Evolutionary conservation across 192 early-diverging fungal species (phyloP).

Genomic region (Coemansia sp.): DNA sequence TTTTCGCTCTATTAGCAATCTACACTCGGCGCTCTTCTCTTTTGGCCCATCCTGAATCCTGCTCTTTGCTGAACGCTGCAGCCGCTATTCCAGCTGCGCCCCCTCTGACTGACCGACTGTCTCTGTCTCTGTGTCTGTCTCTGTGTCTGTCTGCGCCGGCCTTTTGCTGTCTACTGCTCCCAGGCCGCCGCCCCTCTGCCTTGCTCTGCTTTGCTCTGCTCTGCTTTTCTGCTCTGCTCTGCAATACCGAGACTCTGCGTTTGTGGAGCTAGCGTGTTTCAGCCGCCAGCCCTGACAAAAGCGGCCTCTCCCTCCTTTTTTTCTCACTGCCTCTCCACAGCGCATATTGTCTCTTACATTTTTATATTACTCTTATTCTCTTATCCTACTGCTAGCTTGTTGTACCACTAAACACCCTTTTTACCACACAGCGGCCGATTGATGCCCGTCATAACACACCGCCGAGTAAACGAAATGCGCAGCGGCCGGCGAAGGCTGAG

Average conservation of each 20-base stretch:
- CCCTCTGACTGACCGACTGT: neutral
- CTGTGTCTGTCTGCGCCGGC: too few relatives aligned
- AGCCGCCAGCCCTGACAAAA: neutral
- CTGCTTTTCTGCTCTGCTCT: too few relatives aligned
- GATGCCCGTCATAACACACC: slow-evolving; percentile 54
- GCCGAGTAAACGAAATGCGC: slow-evolving; percentile 50
- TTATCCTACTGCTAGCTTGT: neutral
- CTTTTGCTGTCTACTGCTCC: too few relatives aligned
- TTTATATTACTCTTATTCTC: neutral
- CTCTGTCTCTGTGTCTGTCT: too few relatives aligned
- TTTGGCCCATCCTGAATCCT: neutral
- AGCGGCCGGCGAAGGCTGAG: slow-evolving; percentile 50
- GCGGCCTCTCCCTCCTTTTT: slow-evolving; percentile 1
- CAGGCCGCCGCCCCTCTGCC: too few relatives aligned
- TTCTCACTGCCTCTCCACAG: neutral
- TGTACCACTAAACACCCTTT: neutral
- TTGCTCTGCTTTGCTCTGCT: too few relatives aligned
- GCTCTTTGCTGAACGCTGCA: neutral
- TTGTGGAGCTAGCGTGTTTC: neutral
- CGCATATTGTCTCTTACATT: too few relatives aligned
- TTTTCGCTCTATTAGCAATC: neutral
- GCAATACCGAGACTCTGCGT: too few relatives aligned
- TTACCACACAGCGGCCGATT: neutral
- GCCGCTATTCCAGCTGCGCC: neutral
- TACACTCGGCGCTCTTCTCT: neutral